These are phyloP conservation scores for Nicotiana noctiflora DNA, from an alignment of 257 asterid species.

Conservation along the genomic window DNA sequence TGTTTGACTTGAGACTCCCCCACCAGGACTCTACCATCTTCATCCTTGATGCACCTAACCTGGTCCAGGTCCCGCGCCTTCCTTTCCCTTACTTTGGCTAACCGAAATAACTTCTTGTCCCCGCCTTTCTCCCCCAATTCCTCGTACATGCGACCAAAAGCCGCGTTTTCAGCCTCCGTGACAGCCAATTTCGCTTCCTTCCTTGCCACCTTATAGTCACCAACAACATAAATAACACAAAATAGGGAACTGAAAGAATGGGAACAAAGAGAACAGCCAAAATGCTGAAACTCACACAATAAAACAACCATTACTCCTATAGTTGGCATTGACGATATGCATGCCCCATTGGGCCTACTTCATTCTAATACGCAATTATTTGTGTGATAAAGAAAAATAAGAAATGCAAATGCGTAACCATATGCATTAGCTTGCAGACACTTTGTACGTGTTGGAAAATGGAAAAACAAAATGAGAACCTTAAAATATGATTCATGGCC, in stretches of 20 bases:
- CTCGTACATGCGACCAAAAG: too few relatives aligned
- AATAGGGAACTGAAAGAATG: background rate
- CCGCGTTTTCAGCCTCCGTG: too few relatives aligned
- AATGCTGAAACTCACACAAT: background rate
- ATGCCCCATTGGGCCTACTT: background rate
- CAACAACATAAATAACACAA: background rate
- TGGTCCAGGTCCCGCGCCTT: too few relatives aligned
- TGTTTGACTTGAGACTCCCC: too few relatives aligned
- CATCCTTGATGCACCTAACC: too few relatives aligned
- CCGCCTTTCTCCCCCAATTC: too few relatives aligned
- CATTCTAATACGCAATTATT: background rate
- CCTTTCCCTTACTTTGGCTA: too few relatives aligned
- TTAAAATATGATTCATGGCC: constrained; percentile 11
- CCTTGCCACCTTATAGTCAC: background rate
- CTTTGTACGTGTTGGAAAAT: background rate
- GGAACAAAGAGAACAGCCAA: background rate
- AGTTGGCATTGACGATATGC: background rate
- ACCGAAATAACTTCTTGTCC: too few relatives aligned
- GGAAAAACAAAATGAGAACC: constrained; percentile 12
- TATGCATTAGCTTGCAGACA: background rate
- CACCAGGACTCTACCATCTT: too few relatives aligned
- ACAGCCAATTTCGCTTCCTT: too few relatives aligned
- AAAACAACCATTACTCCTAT: background rate
- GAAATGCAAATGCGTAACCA: background rate
- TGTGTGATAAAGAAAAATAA: background rate